Percentiles rank a stretch among this genome's conserved stretches.
Conservation (phyloP, 805 yeast genomes). For the Wickerhamiella qilinensis region DNA sequence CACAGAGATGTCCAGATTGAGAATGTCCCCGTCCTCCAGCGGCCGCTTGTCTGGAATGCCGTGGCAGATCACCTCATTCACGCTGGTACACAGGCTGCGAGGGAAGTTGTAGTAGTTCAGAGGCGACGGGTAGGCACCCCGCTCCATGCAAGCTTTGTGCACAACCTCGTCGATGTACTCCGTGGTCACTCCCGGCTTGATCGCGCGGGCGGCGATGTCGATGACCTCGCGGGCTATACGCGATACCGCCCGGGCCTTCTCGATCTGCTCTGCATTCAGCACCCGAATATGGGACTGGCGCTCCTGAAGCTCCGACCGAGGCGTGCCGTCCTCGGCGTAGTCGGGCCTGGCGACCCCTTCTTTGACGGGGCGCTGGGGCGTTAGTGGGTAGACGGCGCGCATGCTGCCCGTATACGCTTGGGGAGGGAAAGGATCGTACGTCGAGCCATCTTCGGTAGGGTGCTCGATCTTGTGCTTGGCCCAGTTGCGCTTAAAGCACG, state of each 20-base stretch:
- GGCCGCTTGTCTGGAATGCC: slow-evolving; percentile 89
- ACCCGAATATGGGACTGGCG: slow-evolving; percentile 39
- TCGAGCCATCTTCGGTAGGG: slow-evolving; percentile 27
- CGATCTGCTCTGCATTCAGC: slow-evolving; percentile 51
- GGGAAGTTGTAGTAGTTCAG: slow-evolving; percentile 89
- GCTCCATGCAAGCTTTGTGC: slow-evolving; percentile 74
- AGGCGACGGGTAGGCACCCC: slow-evolving; percentile 90
- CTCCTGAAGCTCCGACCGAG: slow-evolving; percentile 57
- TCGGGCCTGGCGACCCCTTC: slow-evolving; percentile 62
- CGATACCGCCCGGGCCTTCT: slow-evolving; percentile 59
- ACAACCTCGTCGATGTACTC: slow-evolving; percentile 79
- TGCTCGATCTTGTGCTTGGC: slow-evolving; percentile 57
- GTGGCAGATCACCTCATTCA: slow-evolving; percentile 91
- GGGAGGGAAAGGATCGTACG: slow-evolving; percentile 77
- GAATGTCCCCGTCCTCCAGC: slow-evolving; percentile 83
- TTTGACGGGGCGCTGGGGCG: slow-evolving; percentile 58
- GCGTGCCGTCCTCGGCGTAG: slow-evolving; percentile 67
- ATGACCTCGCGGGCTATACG: slow-evolving; percentile 71
- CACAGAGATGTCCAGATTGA: slow-evolving; percentile 77
- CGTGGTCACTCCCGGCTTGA: slow-evolving; percentile 81
- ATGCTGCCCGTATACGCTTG: slow-evolving; percentile 58
- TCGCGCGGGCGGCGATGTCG: slow-evolving; percentile 71
- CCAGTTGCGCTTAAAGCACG: slow-evolving; percentile 55
- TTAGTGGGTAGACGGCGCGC: slow-evolving; percentile 67
- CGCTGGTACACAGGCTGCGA: slow-evolving; percentile 80